phyloP scores from a whole-genome alignment of 805 yeast genomes.

The Zygoascus biomembranicola region DNA sequence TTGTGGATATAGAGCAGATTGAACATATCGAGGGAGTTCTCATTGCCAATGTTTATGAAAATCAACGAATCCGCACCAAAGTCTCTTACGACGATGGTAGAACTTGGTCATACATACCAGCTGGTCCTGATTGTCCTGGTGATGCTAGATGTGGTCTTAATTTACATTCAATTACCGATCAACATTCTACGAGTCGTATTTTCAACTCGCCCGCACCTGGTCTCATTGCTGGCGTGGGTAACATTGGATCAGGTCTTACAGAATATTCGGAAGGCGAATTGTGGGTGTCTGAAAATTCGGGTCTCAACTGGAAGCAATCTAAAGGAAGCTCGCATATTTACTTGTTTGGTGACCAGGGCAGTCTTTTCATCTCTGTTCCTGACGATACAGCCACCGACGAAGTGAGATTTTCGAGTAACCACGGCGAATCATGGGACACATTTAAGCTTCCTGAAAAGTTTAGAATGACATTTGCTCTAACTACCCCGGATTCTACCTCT shows the following conservation, averaged over 20 bases:
- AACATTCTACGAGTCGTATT: conserved; percentile 26
- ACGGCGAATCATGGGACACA: conserved; percentile 59
- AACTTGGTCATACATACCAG: conserved; percentile 27
- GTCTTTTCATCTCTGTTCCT: conserved; percentile 49
- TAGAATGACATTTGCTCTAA: conserved; percentile 37
- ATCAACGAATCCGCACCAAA: conserved; percentile 24
- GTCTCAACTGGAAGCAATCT: conserved; percentile 57
- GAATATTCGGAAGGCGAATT: conserved; percentile 35
- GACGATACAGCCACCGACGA: conserved; percentile 32
- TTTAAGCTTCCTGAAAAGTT: conserved; percentile 39
- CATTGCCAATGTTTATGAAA: conserved; percentile 36
- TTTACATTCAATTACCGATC: conserved; percentile 30
- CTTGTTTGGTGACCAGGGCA: conserved; percentile 73
- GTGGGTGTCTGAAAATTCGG: conserved; percentile 69
- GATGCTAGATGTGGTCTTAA: conserved; percentile 31
- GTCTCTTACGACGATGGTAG: conserved; percentile 35
- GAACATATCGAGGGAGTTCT: conserved; percentile 54
- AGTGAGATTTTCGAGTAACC: conserved; percentile 55
- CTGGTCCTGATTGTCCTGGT: conserved; percentile 23
- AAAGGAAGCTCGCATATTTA: conserved; percentile 45
- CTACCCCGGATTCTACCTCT: conserved; percentile 67
- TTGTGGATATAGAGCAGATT: conserved; percentile 37
- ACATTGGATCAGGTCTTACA: conserved; percentile 25
- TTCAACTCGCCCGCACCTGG: conserved; percentile 38
- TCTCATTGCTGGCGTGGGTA: conserved; percentile 37